These are phyloP conservation scores for Tulasnella sp. DNA, from an alignment of 768 basidiomycete genomes.

Conservation along the genomic window DNA sequence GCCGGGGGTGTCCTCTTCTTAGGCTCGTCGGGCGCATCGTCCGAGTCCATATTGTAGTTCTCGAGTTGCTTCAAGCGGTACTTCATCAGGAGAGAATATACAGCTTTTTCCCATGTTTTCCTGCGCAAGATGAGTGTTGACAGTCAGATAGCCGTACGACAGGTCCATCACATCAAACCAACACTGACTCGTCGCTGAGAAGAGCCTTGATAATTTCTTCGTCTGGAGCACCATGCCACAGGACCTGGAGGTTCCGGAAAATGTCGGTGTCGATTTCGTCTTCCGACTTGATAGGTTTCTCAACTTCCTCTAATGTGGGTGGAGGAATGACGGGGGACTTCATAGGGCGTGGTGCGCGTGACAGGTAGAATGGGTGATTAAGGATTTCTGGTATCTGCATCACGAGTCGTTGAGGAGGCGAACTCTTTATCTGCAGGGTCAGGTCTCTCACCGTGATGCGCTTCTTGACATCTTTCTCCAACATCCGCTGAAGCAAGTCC, in stretches of 20 bases:
- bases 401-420: background rate
- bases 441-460: constrained; percentile 57
- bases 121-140: constrained; percentile 38
- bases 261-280: constrained; percentile 83
- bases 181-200: constrained; percentile 44
- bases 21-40: constrained; percentile 33
- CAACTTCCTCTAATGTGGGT: constrained; percentile 58
- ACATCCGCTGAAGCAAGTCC: constrained; percentile 76
- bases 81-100: constrained; percentile 83
- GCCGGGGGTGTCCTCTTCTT: constrained; percentile 16
- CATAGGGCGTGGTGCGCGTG: constrained; percentile 43
- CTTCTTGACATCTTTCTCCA: constrained; percentile 65
- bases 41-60: constrained; percentile 68
- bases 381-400: constrained; percentile 66
- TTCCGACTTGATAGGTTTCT: constrained; percentile 58
- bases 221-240: constrained; percentile 84
- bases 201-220: constrained; percentile 68
- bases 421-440: background rate
- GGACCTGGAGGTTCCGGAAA: constrained; percentile 79
- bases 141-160: background rate
- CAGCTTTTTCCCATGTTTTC: constrained; percentile 92
- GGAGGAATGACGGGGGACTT: constrained; percentile 41
- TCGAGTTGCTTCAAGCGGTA: constrained; percentile 75
- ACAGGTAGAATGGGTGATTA: constrained; percentile 71
- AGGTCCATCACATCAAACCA: background rate